phyloP scores from a whole-genome alignment of 805 yeast species.

The Ogataea corticis region DNA sequence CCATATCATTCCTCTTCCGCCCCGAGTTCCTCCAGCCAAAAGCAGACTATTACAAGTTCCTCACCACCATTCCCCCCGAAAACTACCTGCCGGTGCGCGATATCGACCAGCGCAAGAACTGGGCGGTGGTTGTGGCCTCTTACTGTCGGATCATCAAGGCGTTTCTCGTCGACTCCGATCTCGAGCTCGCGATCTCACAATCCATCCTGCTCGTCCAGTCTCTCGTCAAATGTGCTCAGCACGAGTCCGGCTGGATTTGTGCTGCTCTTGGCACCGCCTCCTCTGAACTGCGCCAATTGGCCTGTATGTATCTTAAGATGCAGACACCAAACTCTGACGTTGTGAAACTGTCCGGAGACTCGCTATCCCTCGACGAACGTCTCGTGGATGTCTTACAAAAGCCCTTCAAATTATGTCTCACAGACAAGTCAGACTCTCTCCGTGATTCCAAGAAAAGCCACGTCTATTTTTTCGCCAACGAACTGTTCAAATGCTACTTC shows the following conservation, averaged over 20 bases:
- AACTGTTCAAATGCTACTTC: constrained; percentile 70
- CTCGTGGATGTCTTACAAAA: constrained; percentile 51
- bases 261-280: constrained; percentile 20
- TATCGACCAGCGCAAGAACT: constrained; percentile 10
- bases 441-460: constrained; percentile 55
- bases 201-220: constrained; percentile 18
- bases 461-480: constrained; percentile 69
- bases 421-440: constrained; percentile 65
- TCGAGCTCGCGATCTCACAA: constrained; percentile 19
- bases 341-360: constrained; percentile 10
- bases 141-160: constrained; percentile 20
- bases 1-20: constrained; percentile 17
- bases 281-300: constrained; percentile 20
- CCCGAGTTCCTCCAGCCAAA: constrained; percentile 21
- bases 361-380: constrained; percentile 26
- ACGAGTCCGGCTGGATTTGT: constrained; percentile 23
- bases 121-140: constrained; percentile 11
- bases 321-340: constrained; percentile 3
- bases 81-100: constrained; percentile 13
- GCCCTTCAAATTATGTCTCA: constrained; percentile 73
- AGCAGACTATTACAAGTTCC: constrained; percentile 15
- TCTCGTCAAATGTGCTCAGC: constrained; percentile 18
- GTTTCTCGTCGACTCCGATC: constrained; percentile 19
- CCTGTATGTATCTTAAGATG: constrained; percentile 19
- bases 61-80: constrained; percentile 18